Base-by-base conservation (phyloP, 805 yeast genomes). In the Myxozyma nipponensis region DNA sequence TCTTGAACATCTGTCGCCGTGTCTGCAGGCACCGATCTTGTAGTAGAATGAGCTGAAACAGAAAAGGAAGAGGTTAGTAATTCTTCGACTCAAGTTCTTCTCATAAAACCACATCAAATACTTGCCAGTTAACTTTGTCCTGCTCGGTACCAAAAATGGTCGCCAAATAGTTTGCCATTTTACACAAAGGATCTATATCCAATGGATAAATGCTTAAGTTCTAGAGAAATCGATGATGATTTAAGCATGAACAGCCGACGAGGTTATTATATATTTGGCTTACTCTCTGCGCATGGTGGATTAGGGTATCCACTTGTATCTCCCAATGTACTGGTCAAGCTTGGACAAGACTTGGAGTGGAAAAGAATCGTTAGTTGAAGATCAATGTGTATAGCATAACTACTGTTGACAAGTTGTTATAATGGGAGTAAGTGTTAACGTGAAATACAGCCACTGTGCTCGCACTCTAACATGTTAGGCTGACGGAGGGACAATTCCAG, bases 11-110 rank as follows among this genome's bases (percentile, higher is more conserved):
- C 83, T 83, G 51, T 83, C 89, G 0, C 96, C 96, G 66, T 90
- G 96, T 52, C 96, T 75, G 62, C 98, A 90, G 0, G 96, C 95
- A 0, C 98, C 98, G 26, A 88, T 86, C 64, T 84, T 86, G 55
- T 76, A 73, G 63, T 82, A 88, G 64, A 89, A 89, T 35, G 79
- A 52, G 42, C 65, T 56, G 22, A 17, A 24, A 46, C 4, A 23
- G 4, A 3, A 37, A 7, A 65, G 54, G 45, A 22, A 7, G 25
- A 24, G 17, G 21, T 23, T 21, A 49, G 5, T 13, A 22, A n/a
- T 25, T 42, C 18, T 38, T 23, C 34, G 21, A 38, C 23, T 32
- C 44, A 10, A 17, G 1, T n/a, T 5, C 23, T 15, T 2, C 23
- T 4, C 13, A 25, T 28, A 13, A 22, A 35, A 26, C 22, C 15